A percentile compares a stretch with the other conserved stretches of the same genome.
Evolutionary conservation across 768 basidiomycete species (phyloP).

Genomic region (Lactarius evosmus): DNA sequence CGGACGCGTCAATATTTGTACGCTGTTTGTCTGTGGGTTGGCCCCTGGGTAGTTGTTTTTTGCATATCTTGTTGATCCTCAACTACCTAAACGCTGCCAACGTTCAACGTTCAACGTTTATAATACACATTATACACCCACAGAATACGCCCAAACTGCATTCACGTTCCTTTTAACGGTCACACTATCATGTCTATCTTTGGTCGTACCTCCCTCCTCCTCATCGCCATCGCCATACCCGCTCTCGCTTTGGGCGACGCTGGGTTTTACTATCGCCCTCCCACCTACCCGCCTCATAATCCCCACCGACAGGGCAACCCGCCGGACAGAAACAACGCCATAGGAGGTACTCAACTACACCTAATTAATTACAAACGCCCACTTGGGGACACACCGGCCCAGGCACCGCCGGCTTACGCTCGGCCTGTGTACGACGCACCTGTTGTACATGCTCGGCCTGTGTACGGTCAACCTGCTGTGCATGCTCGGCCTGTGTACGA

Average conservation of each 20-base stretch:
- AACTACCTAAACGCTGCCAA: neutral
- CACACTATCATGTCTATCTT: slow-evolving; percentile 21
- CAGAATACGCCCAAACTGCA: slow-evolving; percentile 11
- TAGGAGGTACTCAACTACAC: neutral
- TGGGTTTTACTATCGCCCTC: slow-evolving; percentile 9
- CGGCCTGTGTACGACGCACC: neutral
- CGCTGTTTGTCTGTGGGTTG: slow-evolving; percentile 9
- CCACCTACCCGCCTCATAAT: slow-evolving; percentile 5
- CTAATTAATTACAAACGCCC: neutral
- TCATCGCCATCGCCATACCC: slow-evolving; percentile 16
- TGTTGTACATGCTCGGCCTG: neutral
- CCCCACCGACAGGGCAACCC: neutral
- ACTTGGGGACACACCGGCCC: neutral
- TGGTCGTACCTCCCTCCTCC: slow-evolving; percentile 13
- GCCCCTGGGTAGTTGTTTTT: neutral
- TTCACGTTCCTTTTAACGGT: slow-evolving; percentile 18
- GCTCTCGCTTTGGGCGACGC: slow-evolving; percentile 7
- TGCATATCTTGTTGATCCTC: neutral
- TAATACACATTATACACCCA: neutral
- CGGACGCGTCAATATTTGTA: slow-evolving; percentile 17
- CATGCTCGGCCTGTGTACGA: slow-evolving; percentile 2
- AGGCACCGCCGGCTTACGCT: slow-evolving; percentile 15
- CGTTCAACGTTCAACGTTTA: slow-evolving; percentile 15
- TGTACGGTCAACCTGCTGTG: slow-evolving; percentile 2
- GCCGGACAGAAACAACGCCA: neutral